phyloP scores from a whole-genome alignment of 2,329 filamentous ascomycete genomes.

The Aspergillus felis region DNA sequence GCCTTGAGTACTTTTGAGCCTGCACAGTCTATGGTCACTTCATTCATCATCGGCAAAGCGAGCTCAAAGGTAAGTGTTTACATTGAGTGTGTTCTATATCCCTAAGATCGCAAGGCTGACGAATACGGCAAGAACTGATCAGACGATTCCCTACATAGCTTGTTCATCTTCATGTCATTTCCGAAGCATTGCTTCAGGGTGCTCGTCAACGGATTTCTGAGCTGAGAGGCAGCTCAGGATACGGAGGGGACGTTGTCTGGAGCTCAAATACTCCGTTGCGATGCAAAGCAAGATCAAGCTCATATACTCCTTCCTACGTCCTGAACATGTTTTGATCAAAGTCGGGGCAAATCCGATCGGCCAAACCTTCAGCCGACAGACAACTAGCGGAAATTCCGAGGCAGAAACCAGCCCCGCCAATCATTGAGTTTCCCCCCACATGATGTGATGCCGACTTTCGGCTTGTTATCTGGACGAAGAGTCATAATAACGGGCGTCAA shows the following conservation, averaged over 20 bases:
- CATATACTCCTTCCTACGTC: background rate
- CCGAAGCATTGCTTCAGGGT: background rate
- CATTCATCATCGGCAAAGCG: background rate
- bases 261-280: background rate
- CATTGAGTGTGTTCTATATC: background rate
- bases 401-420: conserved; percentile 7
- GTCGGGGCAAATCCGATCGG: conserved; percentile 18
- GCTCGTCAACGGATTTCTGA: background rate
- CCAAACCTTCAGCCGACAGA: conserved; percentile 15
- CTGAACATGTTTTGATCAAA: too few species aligned
- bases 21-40: background rate
- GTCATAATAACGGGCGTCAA: background rate
- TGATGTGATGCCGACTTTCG: conserved; percentile 6
- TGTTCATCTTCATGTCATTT: background rate
- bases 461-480: conserved; percentile 1
- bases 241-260: background rate
- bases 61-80: background rate
- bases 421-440: conserved; percentile 16
- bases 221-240: too few species aligned
- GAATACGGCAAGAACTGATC: background rate
- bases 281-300: background rate
- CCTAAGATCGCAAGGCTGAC: background rate
- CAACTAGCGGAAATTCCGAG: conserved; percentile 4
- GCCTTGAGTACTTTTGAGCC: background rate
- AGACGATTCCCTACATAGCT: background rate